Base-by-base conservation (phyloP, 2,329 filamentous ascomycete species). In the Alternaria longipes region DNA sequence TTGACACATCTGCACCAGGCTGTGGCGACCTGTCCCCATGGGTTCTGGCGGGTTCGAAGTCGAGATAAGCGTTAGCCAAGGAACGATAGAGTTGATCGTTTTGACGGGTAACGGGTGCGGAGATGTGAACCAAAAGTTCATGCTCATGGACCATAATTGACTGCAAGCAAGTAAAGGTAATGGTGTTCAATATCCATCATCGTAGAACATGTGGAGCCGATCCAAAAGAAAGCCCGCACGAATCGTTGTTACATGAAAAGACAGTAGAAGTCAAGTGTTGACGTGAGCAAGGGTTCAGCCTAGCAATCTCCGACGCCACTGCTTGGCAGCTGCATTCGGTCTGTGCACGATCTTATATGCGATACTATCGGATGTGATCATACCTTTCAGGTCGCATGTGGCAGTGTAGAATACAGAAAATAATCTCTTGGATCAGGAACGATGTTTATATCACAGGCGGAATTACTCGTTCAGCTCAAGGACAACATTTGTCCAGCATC, bases 71-170 rank as follows among this genome's bases (percentile, higher is more conserved):
- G 26, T 73, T 65, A 12, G 80, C 80, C 60, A 83, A 70, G 44
- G 75, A 73, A 47, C 72, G 74, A 60, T 78, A 82, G 5, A 75
- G 62, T 38, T 81, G 75, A 71, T 84, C 83, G 60, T 80, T 77
- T 40, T 74, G 72, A 30, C 72, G 75, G 38, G 76, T 79, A 8
- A 79, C 77, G 8, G 81, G 73, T 7, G 82, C 79, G 59, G 81
- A 81, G 41, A 82, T 79, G 67, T 84, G 83, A 34, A 81, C 79
- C 32, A 83, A 74, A 28, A 84, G 74, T 60, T 82, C 78, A 67
- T 80, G 75, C 59, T 82, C 78, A 69, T 80, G 75, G 56, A 63
- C 65, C 74, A 75, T 76, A 41, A 49, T 62, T 58, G 59, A 54
- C 50, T 38, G 32, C 44, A 18, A 54, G 18, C n/a, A 34, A n/a